Conservation (phyloP, 495 filamentous ascomycete genomes). For the Penicillium antarcticum region DNA sequence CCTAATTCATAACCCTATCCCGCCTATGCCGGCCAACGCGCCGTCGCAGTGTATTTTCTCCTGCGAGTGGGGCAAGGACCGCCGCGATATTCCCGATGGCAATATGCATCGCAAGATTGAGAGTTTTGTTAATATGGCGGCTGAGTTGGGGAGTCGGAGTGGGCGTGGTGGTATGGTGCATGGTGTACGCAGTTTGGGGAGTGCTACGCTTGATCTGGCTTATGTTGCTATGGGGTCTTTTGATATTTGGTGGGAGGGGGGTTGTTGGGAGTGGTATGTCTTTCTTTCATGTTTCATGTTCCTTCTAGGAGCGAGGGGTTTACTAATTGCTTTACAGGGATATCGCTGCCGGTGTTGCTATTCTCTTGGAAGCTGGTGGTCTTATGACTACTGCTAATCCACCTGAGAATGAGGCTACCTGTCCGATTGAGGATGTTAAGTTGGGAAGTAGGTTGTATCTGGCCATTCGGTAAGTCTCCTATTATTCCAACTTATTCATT, state of each 20-base stretch:
- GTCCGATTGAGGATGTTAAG: conserved; percentile 52
- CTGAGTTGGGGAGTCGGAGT: conserved; percentile 52
- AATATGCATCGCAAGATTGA: conserved; percentile 65
- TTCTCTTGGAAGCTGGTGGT: conserved; percentile 58
- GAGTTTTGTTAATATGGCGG: conserved; percentile 68
- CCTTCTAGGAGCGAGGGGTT: neutral
- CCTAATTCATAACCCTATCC: conserved; percentile 53
- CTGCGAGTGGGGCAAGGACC: conserved; percentile 73
- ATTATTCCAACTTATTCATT: neutral
- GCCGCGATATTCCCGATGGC: conserved; percentile 56
- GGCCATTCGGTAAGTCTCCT: conserved; percentile 51
- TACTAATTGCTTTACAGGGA: conserved; percentile 34
- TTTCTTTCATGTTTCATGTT: neutral
- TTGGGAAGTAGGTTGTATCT: conserved; percentile 64
- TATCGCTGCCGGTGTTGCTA: conserved; percentile 54
- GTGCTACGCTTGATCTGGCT: conserved; percentile 54
- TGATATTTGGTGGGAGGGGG: conserved; percentile 59
- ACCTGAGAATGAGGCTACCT: conserved; percentile 50
- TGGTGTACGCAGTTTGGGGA: conserved; percentile 57
- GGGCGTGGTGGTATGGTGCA: conserved; percentile 66
- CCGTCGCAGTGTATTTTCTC: conserved; percentile 64
- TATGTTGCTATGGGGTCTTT: conserved; percentile 56
- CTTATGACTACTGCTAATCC: conserved; percentile 66
- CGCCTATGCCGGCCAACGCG: conserved; percentile 58
- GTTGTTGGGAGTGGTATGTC: conserved; percentile 56